Base-by-base conservation (phyloP, 2,329 filamentous ascomycete species). In the Colletotrichum eremochloae region DNA sequence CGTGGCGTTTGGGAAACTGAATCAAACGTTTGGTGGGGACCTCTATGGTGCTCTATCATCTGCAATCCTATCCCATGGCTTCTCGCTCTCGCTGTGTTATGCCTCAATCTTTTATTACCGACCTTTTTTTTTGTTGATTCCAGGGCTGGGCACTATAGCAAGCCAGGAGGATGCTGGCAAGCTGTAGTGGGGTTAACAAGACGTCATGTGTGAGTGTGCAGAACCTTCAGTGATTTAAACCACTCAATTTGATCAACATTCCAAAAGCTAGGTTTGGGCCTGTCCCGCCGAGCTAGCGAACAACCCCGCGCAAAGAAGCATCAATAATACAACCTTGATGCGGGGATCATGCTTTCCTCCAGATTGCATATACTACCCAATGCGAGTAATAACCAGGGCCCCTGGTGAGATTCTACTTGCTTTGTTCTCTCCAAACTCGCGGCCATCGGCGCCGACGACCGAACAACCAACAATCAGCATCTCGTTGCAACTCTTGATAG, bases 401-500 rank as follows among this genome's bases (percentile, higher is more conserved):
- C 18, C 6, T 2, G 52, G 15, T 36, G 5, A 0, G 31, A 11
- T 12, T 55, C 15, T 18, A 36, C 5, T 6, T 9, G 52, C 11
- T 38, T 24, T 57, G 11, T 20, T 36, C 53, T 38, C 31, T 50
- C 15, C 5, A 5, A 48, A 2, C 24, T 7, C n/a, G 14, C 44
- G 48, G 61, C 18, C 1, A 12, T 63, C 61, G 61, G 61, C 61
- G 61, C 48, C 61, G 61, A 24, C 1, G 33, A 36, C 61, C 61
- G 61, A 42, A 12, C 1, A 12, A 5, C 36, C 15, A 11, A 33
- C 56, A n/a, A 40, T 42, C 33, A n/a, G 38, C 36, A 7, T 36
- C 61, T n/a, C 12, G 24, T 36, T 53, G 48, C 36, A 42, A 31
- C 36, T n/a, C 33, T 20, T 14, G 20, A 29, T 20, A 15, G 40